Percentiles rank a stretch among this genome's conserved stretches.
These are phyloP conservation scores for Sodiomyces alkalinus DNA, from an alignment of 2,329 filamentous ascomycete species.

Conservation along the genomic window DNA sequence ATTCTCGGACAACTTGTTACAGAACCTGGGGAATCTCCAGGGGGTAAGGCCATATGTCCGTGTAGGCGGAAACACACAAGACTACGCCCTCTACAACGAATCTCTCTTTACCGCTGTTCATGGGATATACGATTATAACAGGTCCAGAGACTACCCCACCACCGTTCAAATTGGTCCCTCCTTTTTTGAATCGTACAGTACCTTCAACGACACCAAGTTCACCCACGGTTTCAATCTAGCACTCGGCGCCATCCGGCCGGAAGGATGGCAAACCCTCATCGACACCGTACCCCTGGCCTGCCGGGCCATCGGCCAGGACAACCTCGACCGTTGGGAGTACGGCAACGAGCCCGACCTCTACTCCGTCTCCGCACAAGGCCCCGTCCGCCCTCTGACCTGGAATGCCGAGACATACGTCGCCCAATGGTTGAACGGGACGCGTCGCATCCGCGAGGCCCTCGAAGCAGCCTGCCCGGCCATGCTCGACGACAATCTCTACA, in stretches of 20 bases:
- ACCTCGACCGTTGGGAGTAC: slow-evolving; percentile 43
- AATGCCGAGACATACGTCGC: slow-evolving; percentile 37
- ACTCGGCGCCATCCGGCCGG: slow-evolving; percentile 33
- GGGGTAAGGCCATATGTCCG: slow-evolving; percentile 45
- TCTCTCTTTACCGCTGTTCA: slow-evolving; percentile 32
- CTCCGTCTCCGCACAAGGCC: slow-evolving; percentile 32
- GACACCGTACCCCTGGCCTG: slow-evolving; percentile 41
- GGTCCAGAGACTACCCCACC: slow-evolving; percentile 43
- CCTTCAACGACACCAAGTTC: slow-evolving; percentile 39
- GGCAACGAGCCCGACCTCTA: slow-evolving; percentile 51
- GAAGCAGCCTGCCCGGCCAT: slow-evolving; percentile 34
- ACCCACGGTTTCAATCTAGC: slow-evolving; percentile 47
- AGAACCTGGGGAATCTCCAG: slow-evolving; percentile 36
- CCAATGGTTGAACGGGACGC: slow-evolving; percentile 42
- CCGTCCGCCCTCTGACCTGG: slow-evolving; percentile 35
- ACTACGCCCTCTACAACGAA: slow-evolving; percentile 45
- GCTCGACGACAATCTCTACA: slow-evolving; percentile 21
- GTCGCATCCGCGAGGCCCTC: slow-evolving; percentile 29
- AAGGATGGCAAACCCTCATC: slow-evolving; percentile 33
- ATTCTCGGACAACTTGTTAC: slow-evolving; percentile 44
- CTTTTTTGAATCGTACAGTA: slow-evolving; percentile 48
- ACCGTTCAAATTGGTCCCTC: slow-evolving; percentile 43
- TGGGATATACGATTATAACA: slow-evolving; percentile 32
- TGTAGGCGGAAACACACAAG: slow-evolving; percentile 53
- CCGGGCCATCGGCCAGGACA: slow-evolving; percentile 33